Conservation (phyloP, 2,329 filamentous ascomycete species). For the Alternaria alternata region DNA sequence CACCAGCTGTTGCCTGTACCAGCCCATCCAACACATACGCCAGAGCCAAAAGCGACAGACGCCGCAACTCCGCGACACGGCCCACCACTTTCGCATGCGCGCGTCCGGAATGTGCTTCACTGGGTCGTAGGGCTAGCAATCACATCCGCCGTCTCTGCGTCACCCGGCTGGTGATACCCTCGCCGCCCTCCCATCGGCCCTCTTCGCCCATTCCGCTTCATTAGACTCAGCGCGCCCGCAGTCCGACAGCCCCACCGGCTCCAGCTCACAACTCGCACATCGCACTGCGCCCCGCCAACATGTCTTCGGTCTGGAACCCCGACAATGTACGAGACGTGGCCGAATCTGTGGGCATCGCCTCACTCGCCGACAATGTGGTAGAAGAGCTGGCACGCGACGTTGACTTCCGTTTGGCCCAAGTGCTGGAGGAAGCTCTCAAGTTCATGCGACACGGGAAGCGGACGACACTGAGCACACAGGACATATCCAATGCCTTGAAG, state of each 20-base stretch:
- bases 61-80: constrained; percentile 2
- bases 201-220: constrained; percentile 20
- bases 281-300: constrained; percentile 27
- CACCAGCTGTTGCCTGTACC: background rate
- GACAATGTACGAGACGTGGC: constrained; percentile 96
- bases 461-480: constrained; percentile 86
- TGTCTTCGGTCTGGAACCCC: constrained; percentile 82
- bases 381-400: constrained; percentile 91
- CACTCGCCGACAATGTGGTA: constrained; percentile 83
- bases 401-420: constrained; percentile 92
- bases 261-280: constrained; percentile 19
- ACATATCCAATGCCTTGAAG: constrained; percentile 84
- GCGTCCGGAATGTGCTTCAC: constrained; percentile 40
- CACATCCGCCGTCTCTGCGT: constrained; percentile 36
- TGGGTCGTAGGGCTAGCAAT: constrained; percentile 43
- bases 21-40: background rate
- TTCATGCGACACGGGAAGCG: constrained; percentile 93
- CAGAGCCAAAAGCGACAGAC: background rate
- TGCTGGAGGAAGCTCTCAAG: constrained; percentile 91
- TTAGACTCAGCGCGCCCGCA: constrained; percentile 16
- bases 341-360: constrained; percentile 88
- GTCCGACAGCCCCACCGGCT: constrained; percentile 17
- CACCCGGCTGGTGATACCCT: constrained; percentile 40
- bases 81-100: constrained; percentile 32
- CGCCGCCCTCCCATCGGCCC: constrained; percentile 29